phyloP scores from a whole-genome alignment of 2,329 filamentous ascomycete genomes.

The Aspergillus neotritici region DNA sequence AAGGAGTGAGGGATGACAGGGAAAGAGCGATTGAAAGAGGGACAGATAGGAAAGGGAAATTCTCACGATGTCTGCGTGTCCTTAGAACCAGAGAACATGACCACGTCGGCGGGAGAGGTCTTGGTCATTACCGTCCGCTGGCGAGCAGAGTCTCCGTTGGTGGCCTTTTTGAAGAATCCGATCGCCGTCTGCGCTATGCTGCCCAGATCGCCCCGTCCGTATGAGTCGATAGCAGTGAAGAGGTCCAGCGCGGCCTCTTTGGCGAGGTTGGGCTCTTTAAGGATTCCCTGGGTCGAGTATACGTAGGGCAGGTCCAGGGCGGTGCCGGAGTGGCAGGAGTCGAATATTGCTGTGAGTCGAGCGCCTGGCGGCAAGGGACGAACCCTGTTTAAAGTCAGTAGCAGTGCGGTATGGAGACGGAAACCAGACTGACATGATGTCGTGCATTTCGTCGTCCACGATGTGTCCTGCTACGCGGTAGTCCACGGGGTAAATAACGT shows the following conservation, averaged over 20 bases:
- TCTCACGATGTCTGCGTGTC: conserved; percentile 70
- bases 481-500: conserved; percentile 74
- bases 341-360: conserved; percentile 65
- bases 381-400: conserved; percentile 45
- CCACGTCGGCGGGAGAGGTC: conserved; percentile 88
- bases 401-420: not conserved
- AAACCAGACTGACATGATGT: conserved; percentile 48
- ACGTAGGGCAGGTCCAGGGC: conserved; percentile 63
- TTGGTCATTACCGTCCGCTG: conserved; percentile 79
- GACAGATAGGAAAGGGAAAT: not conserved
- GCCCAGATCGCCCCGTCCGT: conserved; percentile 74
- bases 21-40: not conserved
- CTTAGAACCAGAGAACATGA: conserved; percentile 97
- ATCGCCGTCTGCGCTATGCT: conserved; percentile 76
- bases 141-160: conserved; percentile 69
- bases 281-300: conserved; percentile 60
- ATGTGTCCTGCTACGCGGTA: conserved; percentile 65
- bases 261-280: conserved; percentile 63
- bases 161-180: conserved; percentile 81
- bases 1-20: too few species aligned
- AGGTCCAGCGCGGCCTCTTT: conserved; percentile 62
- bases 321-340: conserved; percentile 63
- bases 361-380: conserved; percentile 75
- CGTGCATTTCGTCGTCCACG: conserved; percentile 72
- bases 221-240: conserved; percentile 63